Evolutionary conservation across 768 basidiomycete species (phyloP).

Genomic region (Arthromyces matolae): DNA sequence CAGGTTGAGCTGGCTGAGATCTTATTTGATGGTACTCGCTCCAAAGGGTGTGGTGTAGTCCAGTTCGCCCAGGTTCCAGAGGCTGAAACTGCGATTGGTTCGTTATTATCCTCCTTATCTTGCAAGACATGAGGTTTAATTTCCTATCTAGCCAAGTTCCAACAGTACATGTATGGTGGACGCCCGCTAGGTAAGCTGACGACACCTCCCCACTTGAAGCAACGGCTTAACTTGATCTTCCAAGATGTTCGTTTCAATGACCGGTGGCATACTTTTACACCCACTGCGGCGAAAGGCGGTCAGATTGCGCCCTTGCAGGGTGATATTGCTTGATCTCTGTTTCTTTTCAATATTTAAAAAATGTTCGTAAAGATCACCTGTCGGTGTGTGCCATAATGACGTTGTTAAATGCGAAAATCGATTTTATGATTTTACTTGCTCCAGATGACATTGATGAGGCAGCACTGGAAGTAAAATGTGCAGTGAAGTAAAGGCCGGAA

Average conservation of each 20-base stretch:
- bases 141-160: slow-evolving; percentile 73
- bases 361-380: neutral
- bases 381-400: no score
- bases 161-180: slow-evolving; percentile 92
- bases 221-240: slow-evolving; percentile 1
- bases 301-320: slow-evolving; percentile 65
- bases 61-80: slow-evolving; percentile 86
- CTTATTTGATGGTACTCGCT: slow-evolving; percentile 85
- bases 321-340: slow-evolving; percentile 30
- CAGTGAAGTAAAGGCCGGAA: no score
- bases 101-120: slow-evolving; percentile 17
- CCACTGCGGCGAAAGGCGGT: slow-evolving; percentile 84
- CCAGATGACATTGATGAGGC: no score
- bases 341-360: neutral
- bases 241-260: slow-evolving; percentile 92
- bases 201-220: neutral
- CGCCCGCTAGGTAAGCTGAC: slow-evolving; percentile 66
- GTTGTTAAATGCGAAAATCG: no score
- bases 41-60: slow-evolving; percentile 93
- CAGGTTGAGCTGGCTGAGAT: slow-evolving; percentile 95
- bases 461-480: no score
- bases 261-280: slow-evolving; percentile 91
- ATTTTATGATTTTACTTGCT: no score
- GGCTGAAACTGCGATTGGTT: slow-evolving; percentile 92
- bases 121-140: neutral